A percentile compares a stretch with the other conserved stretches of the same genome.
Conservation (phyloP, 768 basidiomycete genomes). For the Suillus variegatus region DNA sequence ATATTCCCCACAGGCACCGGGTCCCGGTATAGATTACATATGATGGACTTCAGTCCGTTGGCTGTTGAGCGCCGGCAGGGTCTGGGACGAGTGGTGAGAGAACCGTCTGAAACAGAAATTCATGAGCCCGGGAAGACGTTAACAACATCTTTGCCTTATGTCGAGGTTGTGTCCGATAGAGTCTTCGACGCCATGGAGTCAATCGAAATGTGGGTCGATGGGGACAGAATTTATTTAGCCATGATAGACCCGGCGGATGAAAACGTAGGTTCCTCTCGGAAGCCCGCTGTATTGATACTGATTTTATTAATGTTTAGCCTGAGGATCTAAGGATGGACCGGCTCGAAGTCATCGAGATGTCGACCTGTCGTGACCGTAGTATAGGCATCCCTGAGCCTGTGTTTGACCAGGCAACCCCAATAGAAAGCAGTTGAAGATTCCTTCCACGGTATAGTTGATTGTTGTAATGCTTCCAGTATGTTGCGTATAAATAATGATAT, state of each 20-base stretch:
- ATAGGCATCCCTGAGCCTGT: neutral
- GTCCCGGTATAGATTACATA: neutral
- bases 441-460: neutral
- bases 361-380: neutral
- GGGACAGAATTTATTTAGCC: neutral
- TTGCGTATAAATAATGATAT: neutral
- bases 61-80: neutral
- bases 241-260: neutral
- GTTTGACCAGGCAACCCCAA: neutral
- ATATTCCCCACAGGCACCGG: neutral
- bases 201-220: neutral
- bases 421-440: neutral
- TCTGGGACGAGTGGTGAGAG: neutral
- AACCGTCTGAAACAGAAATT: neutral
- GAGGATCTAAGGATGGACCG: neutral
- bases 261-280: neutral
- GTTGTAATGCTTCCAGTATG: neutral
- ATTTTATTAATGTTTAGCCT: neutral
- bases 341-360: neutral
- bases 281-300: neutral
- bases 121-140: neutral
- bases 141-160: conserved; percentile 6
- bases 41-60: conserved; percentile 1
- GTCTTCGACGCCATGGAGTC: neutral
- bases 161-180: conserved; percentile 1